Evolutionary conservation across 345 rosid species (phyloP).

Genomic region (Salix viminalis): DNA sequence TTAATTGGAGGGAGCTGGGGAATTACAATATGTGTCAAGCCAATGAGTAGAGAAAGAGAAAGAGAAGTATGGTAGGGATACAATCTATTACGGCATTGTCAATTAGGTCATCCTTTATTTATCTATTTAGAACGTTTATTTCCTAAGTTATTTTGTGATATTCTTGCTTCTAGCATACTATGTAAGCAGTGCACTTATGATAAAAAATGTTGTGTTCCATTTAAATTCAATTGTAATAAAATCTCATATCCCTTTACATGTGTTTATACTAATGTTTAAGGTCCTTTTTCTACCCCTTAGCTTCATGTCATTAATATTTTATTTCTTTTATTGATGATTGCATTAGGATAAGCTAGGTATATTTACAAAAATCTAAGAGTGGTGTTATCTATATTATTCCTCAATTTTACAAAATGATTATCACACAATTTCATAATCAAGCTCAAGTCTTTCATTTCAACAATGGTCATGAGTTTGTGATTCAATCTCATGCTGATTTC

Average conservation of each 20-base stretch:
- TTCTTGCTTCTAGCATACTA: background rate
- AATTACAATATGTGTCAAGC: background rate
- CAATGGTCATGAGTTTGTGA: too few relatives aligned
- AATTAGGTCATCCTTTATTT: background rate
- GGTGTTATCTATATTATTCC: too few relatives aligned
- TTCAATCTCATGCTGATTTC: too few relatives aligned
- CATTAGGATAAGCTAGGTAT: background rate
- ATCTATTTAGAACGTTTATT: too few relatives aligned
- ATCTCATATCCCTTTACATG: background rate
- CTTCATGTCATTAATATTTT: background rate
- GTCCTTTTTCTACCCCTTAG: too few relatives aligned
- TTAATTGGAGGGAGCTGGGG: background rate
- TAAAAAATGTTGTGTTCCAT: background rate
- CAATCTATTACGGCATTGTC: too few relatives aligned
- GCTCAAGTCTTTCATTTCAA: too few relatives aligned
- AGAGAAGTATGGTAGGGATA: too few relatives aligned
- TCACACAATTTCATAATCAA: too few relatives aligned
- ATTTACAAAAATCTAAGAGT: background rate
- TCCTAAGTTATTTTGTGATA: background rate
- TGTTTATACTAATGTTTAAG: too few relatives aligned
- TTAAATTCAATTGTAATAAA: too few relatives aligned
- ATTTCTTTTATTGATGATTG: background rate
- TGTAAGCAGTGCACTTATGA: background rate
- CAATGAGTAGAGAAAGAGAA: background rate
- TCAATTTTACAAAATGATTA: too few relatives aligned